These are phyloP conservation scores for Candida maltosa DNA, from an alignment of 805 yeast genomes.

Conservation along the genomic window DNA sequence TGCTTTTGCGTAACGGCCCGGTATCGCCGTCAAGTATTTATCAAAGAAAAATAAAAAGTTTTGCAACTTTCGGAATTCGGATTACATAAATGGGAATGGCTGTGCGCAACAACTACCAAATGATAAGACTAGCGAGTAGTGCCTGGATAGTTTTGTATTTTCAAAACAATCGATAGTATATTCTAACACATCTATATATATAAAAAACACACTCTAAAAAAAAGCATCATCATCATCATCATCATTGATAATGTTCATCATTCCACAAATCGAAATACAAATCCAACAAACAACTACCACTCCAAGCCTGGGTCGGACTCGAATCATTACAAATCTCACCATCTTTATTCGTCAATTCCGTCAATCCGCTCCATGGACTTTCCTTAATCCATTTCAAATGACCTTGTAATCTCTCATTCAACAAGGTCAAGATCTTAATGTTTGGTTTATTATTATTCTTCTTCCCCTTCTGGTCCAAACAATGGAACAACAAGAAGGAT, in stretches of 20 bases:
- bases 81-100: no score
- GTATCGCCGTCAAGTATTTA: no score
- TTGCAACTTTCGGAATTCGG: no score
- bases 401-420: constrained; percentile 54
- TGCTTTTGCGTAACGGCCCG: no score
- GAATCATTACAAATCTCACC: constrained; percentile 83
- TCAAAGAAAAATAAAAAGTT: no score
- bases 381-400: constrained; percentile 68
- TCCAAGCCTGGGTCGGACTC: constrained; percentile 97
- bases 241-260: constrained; percentile 10
- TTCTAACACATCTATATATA: no score
- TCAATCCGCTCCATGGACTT: constrained; percentile 91
- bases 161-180: no score
- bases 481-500: constrained; percentile 61
- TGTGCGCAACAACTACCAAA: no score
- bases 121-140: no score
- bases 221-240: no score
- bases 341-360: constrained; percentile 87
- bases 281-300: constrained; percentile 81
- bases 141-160: no score
- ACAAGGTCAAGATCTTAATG: constrained; percentile 48
- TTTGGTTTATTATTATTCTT: constrained; percentile 33
- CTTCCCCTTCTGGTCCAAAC: constrained; percentile 31
- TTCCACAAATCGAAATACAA: constrained; percentile 63
- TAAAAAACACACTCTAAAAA: no score